Percentiles rank a stretch among this genome's conserved stretches.
Evolutionary conservation across 495 filamentous ascomycete genomes (phyloP).

Genomic region (Aspergillus bridgeri): DNA sequence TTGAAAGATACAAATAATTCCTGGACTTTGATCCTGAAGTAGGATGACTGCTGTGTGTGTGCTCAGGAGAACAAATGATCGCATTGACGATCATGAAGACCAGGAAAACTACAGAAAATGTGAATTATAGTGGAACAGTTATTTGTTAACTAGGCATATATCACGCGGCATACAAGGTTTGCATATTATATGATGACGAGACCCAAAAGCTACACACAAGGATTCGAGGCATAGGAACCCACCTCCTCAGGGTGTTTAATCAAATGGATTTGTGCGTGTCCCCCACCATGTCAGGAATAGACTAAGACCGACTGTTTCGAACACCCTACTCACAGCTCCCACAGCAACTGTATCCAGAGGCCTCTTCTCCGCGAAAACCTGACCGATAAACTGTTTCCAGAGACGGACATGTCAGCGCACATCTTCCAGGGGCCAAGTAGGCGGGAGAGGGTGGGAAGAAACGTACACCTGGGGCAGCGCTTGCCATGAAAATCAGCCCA

Average conservation of each 20-base stretch:
- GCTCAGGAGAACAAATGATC: no score
- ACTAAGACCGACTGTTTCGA: conserved; percentile 90
- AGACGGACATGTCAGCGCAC: neutral
- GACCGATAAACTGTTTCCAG: conserved; percentile 66
- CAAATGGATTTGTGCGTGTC: conserved; percentile 82
- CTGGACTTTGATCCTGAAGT: neutral
- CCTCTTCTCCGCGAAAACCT: conserved; percentile 86
- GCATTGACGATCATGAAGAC: no score
- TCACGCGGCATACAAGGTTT: neutral
- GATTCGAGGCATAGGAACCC: neutral
- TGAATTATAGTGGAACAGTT: no score
- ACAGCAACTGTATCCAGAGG: conserved; percentile 86
- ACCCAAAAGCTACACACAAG: neutral
- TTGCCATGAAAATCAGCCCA: conserved; percentile 85
- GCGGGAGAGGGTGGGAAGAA: neutral
- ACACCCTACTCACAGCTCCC: conserved; percentile 71
- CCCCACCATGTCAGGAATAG: conserved; percentile 97
- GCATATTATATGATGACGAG: neutral
- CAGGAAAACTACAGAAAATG: no score
- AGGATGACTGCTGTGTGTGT: neutral
- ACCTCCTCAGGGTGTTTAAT: conserved; percentile 31
- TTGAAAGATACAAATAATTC: neutral
- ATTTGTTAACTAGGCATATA: no score
- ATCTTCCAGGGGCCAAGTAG: neutral
- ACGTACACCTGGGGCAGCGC: conserved; percentile 81